Evolutionary conservation across 1,284 basidiomycete species (phyloP).

Genomic region (Ustilago sp.): DNA sequence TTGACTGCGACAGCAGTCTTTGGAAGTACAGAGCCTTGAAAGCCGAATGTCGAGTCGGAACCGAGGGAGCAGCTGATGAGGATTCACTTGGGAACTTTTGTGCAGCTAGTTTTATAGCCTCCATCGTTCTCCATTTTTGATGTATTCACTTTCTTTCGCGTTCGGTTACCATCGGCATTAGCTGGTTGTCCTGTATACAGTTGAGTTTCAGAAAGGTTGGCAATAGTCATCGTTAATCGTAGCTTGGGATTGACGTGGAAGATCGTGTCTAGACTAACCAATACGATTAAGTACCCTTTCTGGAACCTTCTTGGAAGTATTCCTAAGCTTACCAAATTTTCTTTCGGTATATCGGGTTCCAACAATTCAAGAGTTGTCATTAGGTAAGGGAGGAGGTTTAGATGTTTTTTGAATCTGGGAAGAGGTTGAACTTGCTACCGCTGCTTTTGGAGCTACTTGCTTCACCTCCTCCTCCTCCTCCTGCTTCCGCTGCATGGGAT

Average conservation of each 20-base stretch:
- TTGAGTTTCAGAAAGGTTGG: background rate
- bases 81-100: background rate
- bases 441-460: background rate
- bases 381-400: background rate
- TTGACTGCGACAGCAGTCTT: too few relatives aligned
- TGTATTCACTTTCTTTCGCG: fast-evolving
- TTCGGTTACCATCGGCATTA: background rate
- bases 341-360: background rate
- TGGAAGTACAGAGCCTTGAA: too few relatives aligned
- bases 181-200: background rate
- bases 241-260: background rate
- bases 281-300: background rate
- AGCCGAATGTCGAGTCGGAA: too few relatives aligned
- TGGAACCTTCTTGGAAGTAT: background rate
- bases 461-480: background rate
- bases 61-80: too few relatives aligned
- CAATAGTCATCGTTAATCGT: too few relatives aligned
- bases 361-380: background rate
- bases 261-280: background rate
- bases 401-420: background rate
- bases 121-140: background rate
- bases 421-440: background rate
- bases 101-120: background rate
- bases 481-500: background rate
- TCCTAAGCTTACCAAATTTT: too few relatives aligned